Evolutionary conservation across 1,284 basidiomycete genomes (phyloP), one percentile per base, ranked within the genome.

Genomic region (Pseudozyma flocculosa): DNA sequence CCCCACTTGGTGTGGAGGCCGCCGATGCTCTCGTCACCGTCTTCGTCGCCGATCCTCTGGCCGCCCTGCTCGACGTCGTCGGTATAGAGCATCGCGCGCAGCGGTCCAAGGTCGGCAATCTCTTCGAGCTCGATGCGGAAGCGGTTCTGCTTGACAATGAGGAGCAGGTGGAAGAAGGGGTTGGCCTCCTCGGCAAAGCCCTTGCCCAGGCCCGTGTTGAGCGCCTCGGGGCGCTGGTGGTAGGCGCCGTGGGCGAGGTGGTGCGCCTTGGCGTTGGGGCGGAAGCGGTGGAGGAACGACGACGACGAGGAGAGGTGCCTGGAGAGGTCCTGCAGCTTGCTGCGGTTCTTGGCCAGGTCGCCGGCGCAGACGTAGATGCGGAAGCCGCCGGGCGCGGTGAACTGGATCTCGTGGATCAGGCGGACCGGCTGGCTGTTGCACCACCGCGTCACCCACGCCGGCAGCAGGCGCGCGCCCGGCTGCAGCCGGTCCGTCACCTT

Each of bases 351-450:
- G 39, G 43, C 78, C 8, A 83, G 75, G 54, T 85, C 80, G 9
- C 88, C 88, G 0, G 82, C 79, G 75, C 89, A 89, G 14, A 88
- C 79, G 41, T 90, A 79, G 29, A 89, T 50, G 68, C 88, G 87
- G 82, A 88, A 89, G n/a, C 86, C 84, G 39, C 72, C 72, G 2
- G 72, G 72, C 10, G 81, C 82, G 64, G 89, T 85, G 13, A 87
- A 81, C 3, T 84, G 85, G 38, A 88, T 78, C 40, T 87, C 73
- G 61, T 88, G 85, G 47, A 89, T 88, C 29, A 90, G 80, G 52
- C 89, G 83, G 44, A 84, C 78, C 2, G 85, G 85, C 29, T 84
- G 82, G 2, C 79, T 80, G 73, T 88, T 86, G 17, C 86, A 85
- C 3, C 83, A 86, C 39, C 86, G 84, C 23, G 88, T 78, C 45